phyloP scores from a whole-genome alignment of 257 asterid genomes.

The Dorcoceras hygrometricum region DNA sequence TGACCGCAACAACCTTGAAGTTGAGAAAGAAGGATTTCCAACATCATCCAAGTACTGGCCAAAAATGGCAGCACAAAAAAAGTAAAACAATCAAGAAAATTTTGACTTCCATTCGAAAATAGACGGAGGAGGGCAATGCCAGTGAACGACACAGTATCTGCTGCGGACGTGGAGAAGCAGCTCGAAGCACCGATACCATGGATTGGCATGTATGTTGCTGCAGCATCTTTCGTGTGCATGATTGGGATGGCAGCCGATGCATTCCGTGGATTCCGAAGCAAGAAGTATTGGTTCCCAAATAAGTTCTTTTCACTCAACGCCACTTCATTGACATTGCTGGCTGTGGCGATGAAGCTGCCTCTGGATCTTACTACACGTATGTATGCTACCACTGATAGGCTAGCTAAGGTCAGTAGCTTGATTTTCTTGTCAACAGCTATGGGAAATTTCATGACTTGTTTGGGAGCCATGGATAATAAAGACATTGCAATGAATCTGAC shows the following conservation, averaged over 20 bases:
- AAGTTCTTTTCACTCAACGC: neutral
- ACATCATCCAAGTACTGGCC: too few species aligned
- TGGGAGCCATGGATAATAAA: neutral
- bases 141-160: too few species aligned
- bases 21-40: too few species aligned
- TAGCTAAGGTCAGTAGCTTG: neutral
- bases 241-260: neutral
- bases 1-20: too few species aligned
- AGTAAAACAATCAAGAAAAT: too few species aligned
- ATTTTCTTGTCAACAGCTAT: constrained; percentile 1
- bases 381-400: too few species aligned
- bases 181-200: neutral
- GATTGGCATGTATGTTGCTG: neutral
- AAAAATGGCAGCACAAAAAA: too few species aligned
- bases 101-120: too few species aligned
- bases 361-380: constrained; percentile 9
- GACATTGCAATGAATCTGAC: neutral
- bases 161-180: too few species aligned
- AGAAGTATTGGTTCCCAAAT: neutral
- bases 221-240: neutral
- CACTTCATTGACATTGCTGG: neutral
- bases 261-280: neutral
- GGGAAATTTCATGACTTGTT: constrained; percentile 2
- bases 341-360: neutral
- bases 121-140: too few species aligned